A percentile compares a stretch with the other conserved stretches of the same genome.
These are phyloP conservation scores for Luffa aegyptiaca DNA, from an alignment of 306 rosid species.

Conservation along the genomic window DNA sequence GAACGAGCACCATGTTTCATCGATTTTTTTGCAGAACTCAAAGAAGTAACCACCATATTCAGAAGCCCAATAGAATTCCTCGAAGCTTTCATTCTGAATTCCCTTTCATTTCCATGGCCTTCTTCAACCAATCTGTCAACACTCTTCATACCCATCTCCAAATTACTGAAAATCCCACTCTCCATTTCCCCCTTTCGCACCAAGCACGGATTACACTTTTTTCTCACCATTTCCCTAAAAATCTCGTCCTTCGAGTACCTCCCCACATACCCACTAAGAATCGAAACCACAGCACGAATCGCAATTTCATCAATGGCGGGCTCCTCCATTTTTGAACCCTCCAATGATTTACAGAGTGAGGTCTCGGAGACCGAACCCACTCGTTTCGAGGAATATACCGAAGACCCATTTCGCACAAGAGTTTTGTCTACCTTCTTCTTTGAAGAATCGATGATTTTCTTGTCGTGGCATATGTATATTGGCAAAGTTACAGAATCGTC, in stretches of 20 bases:
- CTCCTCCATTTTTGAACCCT: slow-evolving; percentile 31
- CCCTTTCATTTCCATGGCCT: slow-evolving; percentile 22
- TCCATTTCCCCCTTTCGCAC: slow-evolving; percentile 22
- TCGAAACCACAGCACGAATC: slow-evolving; percentile 47
- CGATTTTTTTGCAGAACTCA: slow-evolving; percentile 24
- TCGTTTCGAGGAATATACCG: slow-evolving; percentile 26
- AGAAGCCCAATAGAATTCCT: slow-evolving; percentile 38
- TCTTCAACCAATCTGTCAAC: slow-evolving; percentile 42
- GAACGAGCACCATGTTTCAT: slow-evolving; percentile 26
- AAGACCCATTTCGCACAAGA: slow-evolving; percentile 21
- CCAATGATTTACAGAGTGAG: slow-evolving; percentile 26
- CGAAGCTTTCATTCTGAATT: slow-evolving; percentile 26
- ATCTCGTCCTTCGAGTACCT: slow-evolving; percentile 38
- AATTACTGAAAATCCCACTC: slow-evolving; percentile 23
- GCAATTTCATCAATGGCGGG: slow-evolving; percentile 52
- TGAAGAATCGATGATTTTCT: slow-evolving; percentile 17
- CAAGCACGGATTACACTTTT: slow-evolving; percentile 47
- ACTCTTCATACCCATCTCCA: slow-evolving; percentile 38
- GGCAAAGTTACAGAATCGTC: slow-evolving; percentile 21
- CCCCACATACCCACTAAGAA: slow-evolving; percentile 57
- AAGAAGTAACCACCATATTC: slow-evolving; percentile 38
- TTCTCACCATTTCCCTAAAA: slow-evolving; percentile 35
- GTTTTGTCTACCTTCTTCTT: slow-evolving; percentile 13
- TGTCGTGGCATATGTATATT: slow-evolving; percentile 35
- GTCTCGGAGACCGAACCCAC: slow-evolving; percentile 28